Evolutionary conservation across 2,329 filamentous ascomycete genomes (phyloP), one percentile per base, ranked within the genome.

Genomic region (Aspergillus sergii): DNA sequence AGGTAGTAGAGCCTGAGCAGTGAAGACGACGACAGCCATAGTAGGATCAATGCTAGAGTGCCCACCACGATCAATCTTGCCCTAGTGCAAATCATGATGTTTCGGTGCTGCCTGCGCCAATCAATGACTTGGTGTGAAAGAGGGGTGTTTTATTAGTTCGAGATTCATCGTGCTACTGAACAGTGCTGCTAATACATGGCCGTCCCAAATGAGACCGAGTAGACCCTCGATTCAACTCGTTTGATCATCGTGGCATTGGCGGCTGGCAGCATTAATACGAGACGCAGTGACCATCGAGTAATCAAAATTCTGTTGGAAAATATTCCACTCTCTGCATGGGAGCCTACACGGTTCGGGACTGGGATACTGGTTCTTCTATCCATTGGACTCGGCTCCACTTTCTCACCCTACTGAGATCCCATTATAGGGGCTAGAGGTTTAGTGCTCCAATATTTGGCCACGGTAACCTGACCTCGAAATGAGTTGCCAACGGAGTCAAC

Each of bases 1-100:
- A 65, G 61, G 10, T 54, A 59, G 32, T 65, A 64, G 0, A 64
- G n/a, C 12, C 51, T 1, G 1, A 23, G 51, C 10, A 55, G 11
- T 6, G 51, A 55, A 14, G 16, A 51, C 2, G 48, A 26, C 48
- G 26, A 51, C 16, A 51, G 3, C 28, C 48, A 51, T n/a, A 51
- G 28, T 5, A 32, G 7, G 19, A 4, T 21, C 26, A 51, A 10
- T 11, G 9, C 48, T 28, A 51, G 8, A 10, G 26, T 51, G 16
- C n/a, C 48, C 5, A n/a, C 19, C n/a, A 32, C 7, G 2, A 32
- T 32, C 28, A 34, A 11, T n/a, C 48, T 26, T 11, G n/a, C 19
- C 19, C 28, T 7, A 32, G 12, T 51, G 12, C 28, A 19, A 19
- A n/a, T 12, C 48, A 51, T 51, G 1, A 3, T 51, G 8, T 21